Conservation (phyloP, 139 green algal species). For the Closterium sp. region DNA sequence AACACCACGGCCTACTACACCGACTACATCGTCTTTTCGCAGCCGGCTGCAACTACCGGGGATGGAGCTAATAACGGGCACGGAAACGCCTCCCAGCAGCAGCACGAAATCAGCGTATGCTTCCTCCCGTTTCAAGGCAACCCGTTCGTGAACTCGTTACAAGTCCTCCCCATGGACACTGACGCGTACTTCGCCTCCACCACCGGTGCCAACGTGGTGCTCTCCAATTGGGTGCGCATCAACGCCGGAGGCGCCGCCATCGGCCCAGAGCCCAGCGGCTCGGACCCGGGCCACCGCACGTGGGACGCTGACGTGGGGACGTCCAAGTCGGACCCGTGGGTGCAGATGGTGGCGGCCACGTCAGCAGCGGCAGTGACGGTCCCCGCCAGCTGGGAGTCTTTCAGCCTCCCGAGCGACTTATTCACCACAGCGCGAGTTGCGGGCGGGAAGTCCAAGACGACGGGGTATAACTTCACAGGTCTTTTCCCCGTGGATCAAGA, state of each 20-base stretch:
- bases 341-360: neutral
- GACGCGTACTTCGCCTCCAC: neutral
- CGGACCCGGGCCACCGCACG: conserved; percentile 12
- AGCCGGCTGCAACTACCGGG: neutral
- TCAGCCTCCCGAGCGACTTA: conserved; percentile 1
- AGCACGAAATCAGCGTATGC: neutral
- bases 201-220: neutral
- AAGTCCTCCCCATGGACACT: conserved; percentile 22
- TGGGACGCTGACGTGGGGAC: neutral
- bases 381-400: neutral
- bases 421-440: conserved; percentile 9
- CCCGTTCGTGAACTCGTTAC: conserved; percentile 31
- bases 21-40: conserved; percentile 16
- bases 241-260: conserved; percentile 17
- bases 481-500: conserved; percentile 7
- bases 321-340: neutral
- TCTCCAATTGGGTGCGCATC: conserved; percentile 28
- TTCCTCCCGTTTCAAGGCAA: neutral
- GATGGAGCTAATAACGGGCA: neutral
- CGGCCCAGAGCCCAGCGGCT: neutral
- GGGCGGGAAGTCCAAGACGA: conserved; percentile 26
- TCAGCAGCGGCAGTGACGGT: neutral
- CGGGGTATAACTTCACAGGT: conserved; percentile 20
- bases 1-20: conserved; percentile 22
- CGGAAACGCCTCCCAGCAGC: neutral